These are phyloP conservation scores for Inonotus obliquus DNA, from an alignment of 1,284 basidiomycete genomes.

Conservation along the genomic window DNA sequence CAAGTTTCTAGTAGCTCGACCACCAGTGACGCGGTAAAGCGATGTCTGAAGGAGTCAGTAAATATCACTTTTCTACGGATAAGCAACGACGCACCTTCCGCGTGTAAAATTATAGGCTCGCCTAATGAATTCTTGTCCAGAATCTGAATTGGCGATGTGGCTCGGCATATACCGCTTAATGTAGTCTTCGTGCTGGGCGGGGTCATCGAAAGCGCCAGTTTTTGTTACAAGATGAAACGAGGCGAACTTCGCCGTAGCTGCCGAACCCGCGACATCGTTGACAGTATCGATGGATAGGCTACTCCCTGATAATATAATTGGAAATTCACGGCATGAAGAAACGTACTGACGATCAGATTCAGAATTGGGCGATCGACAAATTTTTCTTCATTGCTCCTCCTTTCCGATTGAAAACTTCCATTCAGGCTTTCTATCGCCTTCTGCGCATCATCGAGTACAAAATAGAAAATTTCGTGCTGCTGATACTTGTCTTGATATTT, in stretches of 20 bases:
- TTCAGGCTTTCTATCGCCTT: not conserved
- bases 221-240: not conserved
- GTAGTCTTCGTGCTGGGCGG: not conserved
- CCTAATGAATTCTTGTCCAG: not conserved
- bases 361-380: not conserved
- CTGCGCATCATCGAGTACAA: not conserved
- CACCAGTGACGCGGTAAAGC: too few species aligned
- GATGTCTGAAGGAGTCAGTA: too few species aligned
- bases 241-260: not conserved
- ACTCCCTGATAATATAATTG: not conserved
- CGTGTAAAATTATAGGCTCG: not conserved
- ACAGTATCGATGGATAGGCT: not conserved
- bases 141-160: not conserved
- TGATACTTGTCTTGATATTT: not conserved
- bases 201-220: too few species aligned
- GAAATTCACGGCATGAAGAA: not conserved
- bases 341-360: not conserved
- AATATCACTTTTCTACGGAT: too few species aligned
- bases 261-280: not conserved
- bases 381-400: too few species aligned
- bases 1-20: too few species aligned
- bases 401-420: not conserved
- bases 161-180: not conserved
- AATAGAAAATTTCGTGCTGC: not conserved
- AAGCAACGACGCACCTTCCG: too few species aligned